phyloP scores from a whole-genome alignment of 495 filamentous ascomycete genomes.

The Penicillium canariense region DNA sequence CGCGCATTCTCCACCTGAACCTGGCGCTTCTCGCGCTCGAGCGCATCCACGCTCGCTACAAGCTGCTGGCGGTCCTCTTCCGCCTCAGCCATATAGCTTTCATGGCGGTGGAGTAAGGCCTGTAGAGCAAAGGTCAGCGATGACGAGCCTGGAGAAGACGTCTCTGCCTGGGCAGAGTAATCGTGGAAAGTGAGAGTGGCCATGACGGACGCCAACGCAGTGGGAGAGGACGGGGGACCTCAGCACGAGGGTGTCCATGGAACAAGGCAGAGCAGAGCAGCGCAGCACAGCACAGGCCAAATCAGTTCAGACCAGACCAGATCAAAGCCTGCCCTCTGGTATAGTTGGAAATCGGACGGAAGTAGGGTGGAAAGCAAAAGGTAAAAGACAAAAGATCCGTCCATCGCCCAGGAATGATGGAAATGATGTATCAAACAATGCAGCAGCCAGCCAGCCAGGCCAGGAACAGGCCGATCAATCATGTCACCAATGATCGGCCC shows the following conservation, averaged over 20 bases:
- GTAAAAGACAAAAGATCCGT: not conserved
- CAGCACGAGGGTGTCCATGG: slow-evolving; percentile 16
- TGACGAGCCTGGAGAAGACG: slow-evolving; percentile 27
- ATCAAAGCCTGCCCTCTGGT: not conserved
- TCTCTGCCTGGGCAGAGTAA: slow-evolving; percentile 15
- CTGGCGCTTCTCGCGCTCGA: slow-evolving; percentile 74
- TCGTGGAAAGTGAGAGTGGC: slow-evolving; percentile 22
- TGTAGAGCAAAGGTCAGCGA: slow-evolving; percentile 74
- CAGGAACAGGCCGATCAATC: not conserved
- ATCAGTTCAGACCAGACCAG: not conserved
- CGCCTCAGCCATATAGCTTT: slow-evolving; percentile 86
- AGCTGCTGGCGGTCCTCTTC: slow-evolving; percentile 76
- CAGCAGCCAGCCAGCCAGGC: slow-evolving; percentile 19
- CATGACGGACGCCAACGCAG: slow-evolving; percentile 42
- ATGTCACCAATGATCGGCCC: slow-evolving; percentile 3
- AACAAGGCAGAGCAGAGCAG: not conserved
- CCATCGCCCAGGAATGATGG: slow-evolving; percentile 16
- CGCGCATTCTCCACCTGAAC: slow-evolving; percentile 71
- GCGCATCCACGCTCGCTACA: slow-evolving; percentile 63
- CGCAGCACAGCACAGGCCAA: not conserved
- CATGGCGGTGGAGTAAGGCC: slow-evolving; percentile 88
- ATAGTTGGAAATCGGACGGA: not conserved
- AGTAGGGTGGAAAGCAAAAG: not conserved
- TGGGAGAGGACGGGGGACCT: slow-evolving; percentile 30
- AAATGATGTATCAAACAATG: slow-evolving; percentile 24